Evolutionary conservation across 176 grass and related monocot genomes (phyloP), one percentile per base, ranked within the genome.

Genomic region (Neostapfia colusana): DNA sequence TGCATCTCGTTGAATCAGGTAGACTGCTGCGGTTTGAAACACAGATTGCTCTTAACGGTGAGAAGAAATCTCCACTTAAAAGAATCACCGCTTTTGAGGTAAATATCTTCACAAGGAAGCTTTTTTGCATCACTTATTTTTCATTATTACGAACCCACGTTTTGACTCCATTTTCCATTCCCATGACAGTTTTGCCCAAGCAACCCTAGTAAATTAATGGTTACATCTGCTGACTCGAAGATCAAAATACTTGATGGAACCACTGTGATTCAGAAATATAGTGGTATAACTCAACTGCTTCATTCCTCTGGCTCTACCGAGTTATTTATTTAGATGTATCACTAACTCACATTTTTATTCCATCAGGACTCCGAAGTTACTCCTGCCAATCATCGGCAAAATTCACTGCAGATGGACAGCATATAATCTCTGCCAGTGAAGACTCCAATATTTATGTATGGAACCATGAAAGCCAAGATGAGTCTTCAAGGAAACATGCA

Each of bases 1-100:
- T 70, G 7, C 55, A 67, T 84, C 28, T 37, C 46, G n/a, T 72
- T 84, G 67, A 15, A 79, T 66, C 85, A 93, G 93, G 85, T 73
- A 78, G 75, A 48, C 81, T 73, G 50, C 82, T 97, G 44, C 75
- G 72, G 74, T 69, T 93, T 23, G 83, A 97, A 78, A 69, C 64
- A 67, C 88, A 97, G 55, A 69, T 93, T 54, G 44, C 45, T 9
- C 79, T 93, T 42, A 92, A 65, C 25, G 60, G 67, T 50, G 91
- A 93, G 69, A 95, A 95, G 63, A 97, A 86, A 81, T 93, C 93
- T 15, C 79, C 93, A 54, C 60, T 82, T 45, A 93, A 87, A 80
- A 89, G 90, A 76, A 88, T 97, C 37, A 91, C 90, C 44, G 68
- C 81, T 67, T 97, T 97, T 83, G 78, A 97, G 93, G 93, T 97